phyloP scores from a whole-genome alignment of 2,329 filamentous ascomycete species.

The Aulographum hederae region DNA sequence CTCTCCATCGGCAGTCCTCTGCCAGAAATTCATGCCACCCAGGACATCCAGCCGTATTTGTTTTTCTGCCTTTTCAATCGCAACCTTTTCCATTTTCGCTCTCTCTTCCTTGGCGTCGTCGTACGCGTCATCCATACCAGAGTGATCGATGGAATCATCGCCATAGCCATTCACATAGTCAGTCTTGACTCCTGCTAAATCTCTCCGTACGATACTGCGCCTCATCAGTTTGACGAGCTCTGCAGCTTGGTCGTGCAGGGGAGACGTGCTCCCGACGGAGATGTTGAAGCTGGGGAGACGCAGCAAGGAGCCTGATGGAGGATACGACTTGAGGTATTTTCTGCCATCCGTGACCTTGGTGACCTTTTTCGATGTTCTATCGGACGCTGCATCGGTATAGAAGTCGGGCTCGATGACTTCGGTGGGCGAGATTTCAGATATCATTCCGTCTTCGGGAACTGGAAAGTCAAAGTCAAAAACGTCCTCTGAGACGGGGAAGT shows the following conservation, averaged over 20 bases:
- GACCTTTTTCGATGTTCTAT: constrained; percentile 7
- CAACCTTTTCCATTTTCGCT: constrained; percentile 1
- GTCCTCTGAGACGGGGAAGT: constrained; percentile 5
- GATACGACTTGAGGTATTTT: constrained; percentile 21
- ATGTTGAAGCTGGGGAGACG: constrained; percentile 23
- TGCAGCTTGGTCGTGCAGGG: constrained; percentile 19
- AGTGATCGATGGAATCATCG: too few relatives aligned
- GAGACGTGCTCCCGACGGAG: constrained; percentile 17
- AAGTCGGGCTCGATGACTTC: neutral
- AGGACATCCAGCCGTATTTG: constrained; percentile 4
- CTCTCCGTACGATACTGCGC: constrained; percentile 20
- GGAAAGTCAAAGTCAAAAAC: constrained; percentile 4
- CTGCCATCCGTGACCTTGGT: constrained; percentile 12
- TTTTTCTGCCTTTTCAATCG: constrained; percentile 6
- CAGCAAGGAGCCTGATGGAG: constrained; percentile 20
- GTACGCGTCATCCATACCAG: constrained; percentile 5
- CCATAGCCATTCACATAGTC: too few relatives aligned
- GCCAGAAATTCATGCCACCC: constrained; percentile 5
- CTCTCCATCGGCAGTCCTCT: neutral
- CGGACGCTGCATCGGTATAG: constrained; percentile 1
- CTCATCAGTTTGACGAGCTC: constrained; percentile 22
- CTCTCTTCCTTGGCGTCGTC: constrained; percentile 5
- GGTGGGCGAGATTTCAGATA: too few relatives aligned
- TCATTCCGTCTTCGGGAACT: neutral
- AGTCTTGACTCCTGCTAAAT: too few relatives aligned